Percentiles rank a stretch among this genome's conserved stretches.
phyloP scores from a whole-genome alignment of 2,329 filamentous ascomycete species.

The Colletotrichum filicis region DNA sequence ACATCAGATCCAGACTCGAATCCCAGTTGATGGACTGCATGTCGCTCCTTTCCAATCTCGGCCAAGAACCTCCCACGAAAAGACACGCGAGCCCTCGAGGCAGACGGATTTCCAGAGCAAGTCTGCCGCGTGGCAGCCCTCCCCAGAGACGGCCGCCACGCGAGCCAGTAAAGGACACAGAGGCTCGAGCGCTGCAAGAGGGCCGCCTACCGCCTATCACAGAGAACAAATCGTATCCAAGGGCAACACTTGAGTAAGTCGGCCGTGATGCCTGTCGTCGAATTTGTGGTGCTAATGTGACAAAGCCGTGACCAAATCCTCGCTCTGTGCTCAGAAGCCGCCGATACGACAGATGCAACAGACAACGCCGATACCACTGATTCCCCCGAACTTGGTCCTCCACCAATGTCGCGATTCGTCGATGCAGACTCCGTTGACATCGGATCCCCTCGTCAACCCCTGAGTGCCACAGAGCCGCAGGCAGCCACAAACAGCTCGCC shows the following conservation, averaged over 20 bases:
- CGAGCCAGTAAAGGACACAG: constrained; percentile 65
- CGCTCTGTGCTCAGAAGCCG: constrained; percentile 63
- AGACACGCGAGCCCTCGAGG: constrained; percentile 45
- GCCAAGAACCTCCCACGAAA: constrained; percentile 67
- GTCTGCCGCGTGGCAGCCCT: constrained; percentile 54
- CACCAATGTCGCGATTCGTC: constrained; percentile 68
- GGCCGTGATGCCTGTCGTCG: not conserved
- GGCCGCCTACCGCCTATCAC: constrained; percentile 73
- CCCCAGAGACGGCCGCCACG: constrained; percentile 64
- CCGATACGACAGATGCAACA: constrained; percentile 52
- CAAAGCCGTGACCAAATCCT: constrained; percentile 70
- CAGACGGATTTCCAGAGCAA: constrained; percentile 22
- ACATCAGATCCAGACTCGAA: constrained; percentile 78
- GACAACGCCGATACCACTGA: constrained; percentile 57
- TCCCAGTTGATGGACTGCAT: constrained; percentile 78
- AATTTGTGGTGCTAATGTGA: constrained; percentile 37
- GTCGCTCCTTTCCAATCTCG: constrained; percentile 73
- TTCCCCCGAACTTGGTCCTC: constrained; percentile 76
- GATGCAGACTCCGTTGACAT: constrained; percentile 65
- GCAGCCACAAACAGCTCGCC: not conserved
- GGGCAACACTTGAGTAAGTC: constrained; percentile 75
- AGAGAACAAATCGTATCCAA: constrained; percentile 75
- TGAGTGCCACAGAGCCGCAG: not conserved
- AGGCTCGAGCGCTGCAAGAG: constrained; percentile 61
- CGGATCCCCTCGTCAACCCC: constrained; percentile 55